Evolutionary conservation across 306 rosid genomes (phyloP).

Genomic region (Hippophae tibetana): DNA sequence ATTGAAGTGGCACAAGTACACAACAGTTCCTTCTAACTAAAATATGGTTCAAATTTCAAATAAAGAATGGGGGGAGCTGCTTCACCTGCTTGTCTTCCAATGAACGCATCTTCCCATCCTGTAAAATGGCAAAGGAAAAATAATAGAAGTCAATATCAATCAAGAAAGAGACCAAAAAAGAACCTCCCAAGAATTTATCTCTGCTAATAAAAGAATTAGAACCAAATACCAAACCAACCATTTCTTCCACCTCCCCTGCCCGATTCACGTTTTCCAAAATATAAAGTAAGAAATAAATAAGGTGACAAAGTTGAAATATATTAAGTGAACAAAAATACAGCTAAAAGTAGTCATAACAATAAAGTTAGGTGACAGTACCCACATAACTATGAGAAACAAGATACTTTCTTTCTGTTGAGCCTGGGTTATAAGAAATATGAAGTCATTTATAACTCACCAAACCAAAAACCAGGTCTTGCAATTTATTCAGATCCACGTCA

Average conservation of each 20-base stretch:
- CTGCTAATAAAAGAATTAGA: too few relatives aligned
- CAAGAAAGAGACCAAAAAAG: neutral
- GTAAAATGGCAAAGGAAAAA: constrained; percentile 19
- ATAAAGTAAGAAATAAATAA: too few relatives aligned
- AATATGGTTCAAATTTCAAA: constrained; percentile 7
- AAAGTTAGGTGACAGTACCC: too few relatives aligned
- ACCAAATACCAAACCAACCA: too few relatives aligned
- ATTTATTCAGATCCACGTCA: constrained; percentile 42
- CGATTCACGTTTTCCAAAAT: too few relatives aligned
- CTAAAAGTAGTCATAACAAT: too few relatives aligned
- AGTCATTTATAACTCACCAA: constrained; percentile 52
- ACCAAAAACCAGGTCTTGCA: constrained; percentile 48
- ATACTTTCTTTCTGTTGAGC: neutral
- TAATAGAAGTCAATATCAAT: constrained; percentile 13
- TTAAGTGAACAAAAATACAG: too few relatives aligned
- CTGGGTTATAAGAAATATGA: neutral
- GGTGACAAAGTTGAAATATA: too few relatives aligned
- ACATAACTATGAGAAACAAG: neutral
- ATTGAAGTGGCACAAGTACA: neutral
- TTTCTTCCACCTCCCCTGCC: too few relatives aligned
- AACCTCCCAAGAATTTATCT: too few relatives aligned
- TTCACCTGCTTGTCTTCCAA: constrained; percentile 72
- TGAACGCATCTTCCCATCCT: constrained; percentile 55
- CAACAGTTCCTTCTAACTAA: neutral
- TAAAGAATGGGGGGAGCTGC: neutral